A percentile compares a stretch with the other conserved stretches of the same genome.
Conservation (phyloP, 176 grass and related monocot genomes). For the Bromus sterilis region DNA sequence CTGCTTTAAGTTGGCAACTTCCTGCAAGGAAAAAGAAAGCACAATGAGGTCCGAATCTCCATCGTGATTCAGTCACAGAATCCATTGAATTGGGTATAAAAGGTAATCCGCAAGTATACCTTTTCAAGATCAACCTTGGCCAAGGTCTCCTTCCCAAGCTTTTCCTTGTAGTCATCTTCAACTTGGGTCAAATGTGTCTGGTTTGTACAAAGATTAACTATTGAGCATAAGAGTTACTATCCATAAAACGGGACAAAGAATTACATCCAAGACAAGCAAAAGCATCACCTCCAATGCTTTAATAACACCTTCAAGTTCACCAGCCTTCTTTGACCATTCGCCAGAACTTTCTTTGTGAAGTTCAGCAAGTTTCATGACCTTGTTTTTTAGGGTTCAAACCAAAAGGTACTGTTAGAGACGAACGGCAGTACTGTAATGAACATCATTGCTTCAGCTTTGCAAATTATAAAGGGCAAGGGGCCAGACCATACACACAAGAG, state of each 20-base stretch:
- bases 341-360: constrained; percentile 90
- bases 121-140: constrained; percentile 63
- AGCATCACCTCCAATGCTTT: constrained; percentile 89
- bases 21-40: constrained; percentile 28
- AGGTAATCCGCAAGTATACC: constrained; percentile 25
- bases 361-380: constrained; percentile 87
- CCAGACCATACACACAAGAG: background rate
- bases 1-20: constrained; percentile 61
- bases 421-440: background rate
- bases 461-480: background rate
- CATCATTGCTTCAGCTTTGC: background rate
- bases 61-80: background rate
- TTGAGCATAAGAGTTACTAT: background rate
- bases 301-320: constrained; percentile 95
- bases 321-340: constrained; percentile 89
- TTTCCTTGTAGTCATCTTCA: constrained; percentile 94
- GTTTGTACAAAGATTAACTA: constrained; percentile 22
- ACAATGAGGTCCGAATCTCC: background rate
- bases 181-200: constrained; percentile 87
- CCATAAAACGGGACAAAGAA: background rate
- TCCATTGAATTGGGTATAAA: background rate
- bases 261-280: background rate
- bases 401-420: background rate
- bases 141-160: constrained; percentile 69
- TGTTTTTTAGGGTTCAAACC: background rate